A percentile compares a stretch with the other conserved stretches of the same genome.
Evolutionary conservation across 1,284 basidiomycete genomes (phyloP).

Genomic region (Microbotryum silenes-acaulis): DNA sequence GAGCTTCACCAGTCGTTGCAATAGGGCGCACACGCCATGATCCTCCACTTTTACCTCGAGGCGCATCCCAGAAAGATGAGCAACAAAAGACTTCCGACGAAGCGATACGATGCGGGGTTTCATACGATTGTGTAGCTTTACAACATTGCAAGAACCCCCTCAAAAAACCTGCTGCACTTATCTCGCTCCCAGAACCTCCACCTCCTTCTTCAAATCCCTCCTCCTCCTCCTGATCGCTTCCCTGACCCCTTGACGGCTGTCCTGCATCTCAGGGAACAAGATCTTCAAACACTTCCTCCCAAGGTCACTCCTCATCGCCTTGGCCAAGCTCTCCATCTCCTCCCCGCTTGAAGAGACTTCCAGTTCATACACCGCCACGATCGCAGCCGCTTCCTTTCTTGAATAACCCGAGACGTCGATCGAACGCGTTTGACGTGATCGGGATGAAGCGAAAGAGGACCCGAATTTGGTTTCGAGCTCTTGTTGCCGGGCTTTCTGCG

Average conservation of each 20-base stretch:
- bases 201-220: neutral
- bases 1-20: no score
- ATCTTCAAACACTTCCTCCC: slow-evolving; percentile 5
- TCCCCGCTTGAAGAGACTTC: slow-evolving; percentile 12
- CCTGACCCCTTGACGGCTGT: neutral
- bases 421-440: no score
- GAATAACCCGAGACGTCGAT: slow-evolving; percentile 5
- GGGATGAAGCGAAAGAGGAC: neutral
- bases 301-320: slow-evolving; percentile 15
- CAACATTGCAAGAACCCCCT: no score
- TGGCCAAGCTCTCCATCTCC: slow-evolving; percentile 11
- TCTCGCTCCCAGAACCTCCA: no score
- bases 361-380: slow-evolving; percentile 26
- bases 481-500: slow-evolving; percentile 7
- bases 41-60: no score
- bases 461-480: slow-evolving; percentile 10
- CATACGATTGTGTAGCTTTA: no score
- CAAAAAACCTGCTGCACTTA: no score
- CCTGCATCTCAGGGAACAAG: slow-evolving; percentile 12
- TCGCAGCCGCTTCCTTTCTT: slow-evolving; percentile 16
- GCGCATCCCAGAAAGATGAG: no score
- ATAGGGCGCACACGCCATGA: no score
- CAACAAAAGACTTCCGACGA: no score
- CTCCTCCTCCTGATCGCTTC: neutral
- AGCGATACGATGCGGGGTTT: no score